Percentiles rank a stretch among this genome's conserved stretches.
Conservation (phyloP, 176 grass and related monocot genomes). For the Miscanthus lutarioriparius region DNA sequence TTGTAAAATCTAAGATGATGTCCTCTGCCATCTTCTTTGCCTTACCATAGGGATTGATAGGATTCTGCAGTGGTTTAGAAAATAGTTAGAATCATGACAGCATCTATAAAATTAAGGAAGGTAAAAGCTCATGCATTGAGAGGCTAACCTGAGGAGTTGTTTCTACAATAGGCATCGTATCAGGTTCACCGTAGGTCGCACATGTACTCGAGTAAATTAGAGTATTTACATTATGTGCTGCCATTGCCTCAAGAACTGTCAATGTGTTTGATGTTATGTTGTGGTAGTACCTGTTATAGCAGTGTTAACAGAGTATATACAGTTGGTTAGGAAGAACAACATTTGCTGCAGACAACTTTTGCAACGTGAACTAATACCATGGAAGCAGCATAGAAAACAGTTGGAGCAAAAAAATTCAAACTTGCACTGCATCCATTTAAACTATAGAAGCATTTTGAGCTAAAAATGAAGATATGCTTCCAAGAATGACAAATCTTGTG, state of each 20-base stretch:
- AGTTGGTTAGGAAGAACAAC: background rate
- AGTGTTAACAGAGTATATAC: conserved; percentile 10
- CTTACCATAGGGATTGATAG: conserved; percentile 98
- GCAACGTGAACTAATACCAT: background rate
- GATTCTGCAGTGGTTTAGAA: conserved; percentile 50
- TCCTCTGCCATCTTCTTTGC: conserved; percentile 99
- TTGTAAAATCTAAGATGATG: conserved; percentile 96
- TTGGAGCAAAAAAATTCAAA: background rate
- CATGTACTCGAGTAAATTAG: conserved; percentile 96
- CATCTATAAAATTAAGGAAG: background rate
- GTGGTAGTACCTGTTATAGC: conserved; percentile 85
- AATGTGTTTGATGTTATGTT: conserved; percentile 96
- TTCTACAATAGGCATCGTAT: conserved; percentile 94
- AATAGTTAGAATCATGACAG: background rate
- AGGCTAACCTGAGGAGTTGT: conserved; percentile 74
- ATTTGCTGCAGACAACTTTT: background rate
- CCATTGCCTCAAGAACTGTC: conserved; percentile 84
- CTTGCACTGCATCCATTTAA: background rate
- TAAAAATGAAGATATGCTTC: background rate
- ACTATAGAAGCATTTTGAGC: background rate
- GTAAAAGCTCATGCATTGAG: conserved; percentile 8
- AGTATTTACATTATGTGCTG: conserved; percentile 81
- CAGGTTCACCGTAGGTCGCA: conserved; percentile 95
- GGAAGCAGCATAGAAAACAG: background rate
- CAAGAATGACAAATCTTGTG: background rate